Percentiles rank a stretch among this genome's conserved stretches.
Evolutionary conservation across 352 stramenopile species (phyloP).

Genomic region (Pythium brachiatum): DNA sequence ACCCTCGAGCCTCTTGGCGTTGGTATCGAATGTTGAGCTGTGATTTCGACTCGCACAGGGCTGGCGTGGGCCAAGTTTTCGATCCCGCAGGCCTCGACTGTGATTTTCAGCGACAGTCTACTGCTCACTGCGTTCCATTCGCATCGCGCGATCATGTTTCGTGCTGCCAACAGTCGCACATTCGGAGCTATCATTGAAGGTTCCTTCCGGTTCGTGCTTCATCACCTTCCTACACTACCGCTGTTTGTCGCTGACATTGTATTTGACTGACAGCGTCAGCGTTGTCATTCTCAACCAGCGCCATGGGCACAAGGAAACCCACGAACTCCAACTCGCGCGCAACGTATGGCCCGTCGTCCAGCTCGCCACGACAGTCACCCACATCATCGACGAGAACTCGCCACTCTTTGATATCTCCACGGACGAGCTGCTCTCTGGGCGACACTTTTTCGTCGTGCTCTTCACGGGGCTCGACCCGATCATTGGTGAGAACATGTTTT

Average conservation of each 20-base stretch:
- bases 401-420: constrained; percentile 42
- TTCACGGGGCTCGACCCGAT: constrained; percentile 53
- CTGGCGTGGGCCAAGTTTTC: constrained; percentile 68
- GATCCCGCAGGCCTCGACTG: constrained; percentile 45
- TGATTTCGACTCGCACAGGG: constrained; percentile 33
- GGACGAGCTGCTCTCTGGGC: constrained; percentile 44
- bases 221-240: neutral
- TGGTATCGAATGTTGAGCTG: neutral
- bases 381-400: constrained; percentile 58
- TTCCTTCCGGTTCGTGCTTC: constrained; percentile 41
- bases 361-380: constrained; percentile 48
- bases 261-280: constrained; percentile 27
- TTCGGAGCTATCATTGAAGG: constrained; percentile 54
- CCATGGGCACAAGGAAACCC: constrained; percentile 41
- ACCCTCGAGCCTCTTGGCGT: too few species aligned
- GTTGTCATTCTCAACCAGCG: constrained; percentile 50
- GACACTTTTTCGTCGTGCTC: constrained; percentile 54
- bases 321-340: constrained; percentile 52
- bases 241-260: neutral
- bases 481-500: constrained; percentile 61
- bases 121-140: constrained; percentile 50
- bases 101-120: constrained; percentile 51
- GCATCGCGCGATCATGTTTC: constrained; percentile 54
- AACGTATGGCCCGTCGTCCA: constrained; percentile 67
- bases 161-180: constrained; percentile 52